Evolutionary conservation across 2,329 filamentous ascomycete species (phyloP), one percentile per base, ranked within the genome.

Genomic region (Cordyceps sp.): DNA sequence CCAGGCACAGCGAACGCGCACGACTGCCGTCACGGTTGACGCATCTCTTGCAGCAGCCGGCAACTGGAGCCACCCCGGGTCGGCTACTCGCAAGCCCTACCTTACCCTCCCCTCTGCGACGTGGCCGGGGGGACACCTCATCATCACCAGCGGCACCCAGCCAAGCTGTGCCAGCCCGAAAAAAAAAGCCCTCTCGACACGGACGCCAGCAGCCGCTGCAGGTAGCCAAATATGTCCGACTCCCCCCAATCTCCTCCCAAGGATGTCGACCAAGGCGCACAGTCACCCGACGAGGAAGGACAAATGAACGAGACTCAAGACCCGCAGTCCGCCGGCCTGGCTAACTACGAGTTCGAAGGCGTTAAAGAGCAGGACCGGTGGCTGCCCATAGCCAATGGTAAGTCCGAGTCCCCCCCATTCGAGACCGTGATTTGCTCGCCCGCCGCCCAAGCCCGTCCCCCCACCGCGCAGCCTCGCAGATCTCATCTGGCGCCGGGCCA

Each of bases 301-400:
- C 78, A 79, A 73, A 92, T 93, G 82, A 85, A 92, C 65, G 81
- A 85, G 58, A 64, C 69, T 62, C 72, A 77, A 59, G 78, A 82
- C 64, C 70, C 73, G 75, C 78, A 84, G 65, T 67, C 69, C 57
- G 69, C 69, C 58, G 78, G 71, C 57, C 69, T 79, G 60, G 41
- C 48, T 36, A 75, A 66, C 59, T 84, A 84, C 55, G 88, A 96
- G 65, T 93, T 94, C 57, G 88, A 96, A 64, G 53, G 53, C 30
- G 88, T 96, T 61, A 96, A 96, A 70, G 90, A 98, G 63, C 90
- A 98, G 63, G 90, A 98, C 63, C 71, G 90, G 69, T 98, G 90
- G 90, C 73, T 98, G 57, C 90, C 90, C 57, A 98, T 98, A 73
- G 90, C 90, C 64, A 98, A 98, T 85, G 90, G 90, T 98, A 73